Percentiles rank a stretch among this genome's conserved stretches.
Conservation (phyloP, 495 filamentous ascomycete genomes). For the Cetradonia linearis region DNA sequence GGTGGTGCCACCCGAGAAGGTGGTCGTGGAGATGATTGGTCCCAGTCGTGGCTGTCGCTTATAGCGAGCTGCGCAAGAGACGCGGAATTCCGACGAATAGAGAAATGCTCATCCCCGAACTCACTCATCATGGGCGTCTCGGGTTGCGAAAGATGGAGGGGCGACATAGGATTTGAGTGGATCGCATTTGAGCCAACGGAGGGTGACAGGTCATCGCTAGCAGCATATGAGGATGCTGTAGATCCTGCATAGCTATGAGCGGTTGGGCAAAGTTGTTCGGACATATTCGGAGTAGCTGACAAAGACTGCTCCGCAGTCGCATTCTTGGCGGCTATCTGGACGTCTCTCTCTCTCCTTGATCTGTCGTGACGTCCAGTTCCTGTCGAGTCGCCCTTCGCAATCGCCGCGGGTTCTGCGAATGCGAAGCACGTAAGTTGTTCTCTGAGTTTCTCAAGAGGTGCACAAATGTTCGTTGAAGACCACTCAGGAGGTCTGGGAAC, state of each 20-base stretch:
- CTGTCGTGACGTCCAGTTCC: neutral
- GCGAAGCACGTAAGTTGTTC: conserved; percentile 2
- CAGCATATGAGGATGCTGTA: conserved; percentile 15
- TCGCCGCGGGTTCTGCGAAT: neutral
- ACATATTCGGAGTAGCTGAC: neutral
- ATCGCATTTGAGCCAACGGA: conserved; percentile 15
- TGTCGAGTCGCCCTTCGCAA: neutral
- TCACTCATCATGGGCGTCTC: conserved; percentile 21
- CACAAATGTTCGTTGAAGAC: neutral
- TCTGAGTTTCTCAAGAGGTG: conserved; percentile 5
- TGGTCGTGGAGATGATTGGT: neutral
- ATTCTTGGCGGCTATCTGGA: neutral
- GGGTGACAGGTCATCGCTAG: conserved; percentile 19
- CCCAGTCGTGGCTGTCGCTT: conserved; percentile 4
- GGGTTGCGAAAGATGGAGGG: conserved; percentile 22
- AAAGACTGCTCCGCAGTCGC: neutral
- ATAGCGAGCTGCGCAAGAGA: conserved; percentile 1
- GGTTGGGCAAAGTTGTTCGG: conserved; percentile 5
- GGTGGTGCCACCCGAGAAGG: neutral
- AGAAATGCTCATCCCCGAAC: conserved; percentile 18
- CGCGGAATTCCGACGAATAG: conserved; percentile 7
- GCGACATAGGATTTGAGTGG: conserved; percentile 20
- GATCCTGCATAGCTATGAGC: conserved; percentile 12
- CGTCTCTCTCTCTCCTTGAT: neutral
- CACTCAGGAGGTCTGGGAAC: neutral